phyloP scores from a whole-genome alignment of 345 rosid genomes.

The Ceriops tagal region DNA sequence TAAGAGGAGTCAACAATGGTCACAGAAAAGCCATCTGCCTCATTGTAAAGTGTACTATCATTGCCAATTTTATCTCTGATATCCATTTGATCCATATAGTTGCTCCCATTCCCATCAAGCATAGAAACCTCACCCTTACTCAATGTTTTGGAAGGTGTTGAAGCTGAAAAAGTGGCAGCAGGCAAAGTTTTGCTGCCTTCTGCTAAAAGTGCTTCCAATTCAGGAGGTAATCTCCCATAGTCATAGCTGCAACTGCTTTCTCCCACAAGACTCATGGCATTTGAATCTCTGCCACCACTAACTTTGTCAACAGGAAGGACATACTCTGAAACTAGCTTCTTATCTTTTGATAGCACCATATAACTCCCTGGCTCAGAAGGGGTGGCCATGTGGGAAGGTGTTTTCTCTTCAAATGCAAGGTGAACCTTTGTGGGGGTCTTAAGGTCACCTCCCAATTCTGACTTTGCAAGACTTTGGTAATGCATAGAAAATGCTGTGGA shows the following conservation, averaged over 20 bases:
- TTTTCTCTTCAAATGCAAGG: conserved; percentile 48
- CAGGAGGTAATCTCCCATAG: conserved; percentile 67
- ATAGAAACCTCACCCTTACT: conserved; percentile 19
- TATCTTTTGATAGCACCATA: conserved; percentile 55
- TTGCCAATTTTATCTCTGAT: conserved; percentile 14
- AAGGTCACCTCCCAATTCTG: conserved; percentile 58
- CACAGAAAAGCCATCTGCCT: conserved; percentile 24
- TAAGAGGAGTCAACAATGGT: conserved; percentile 14
- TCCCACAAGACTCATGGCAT: conserved; percentile 86
- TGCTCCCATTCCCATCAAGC: conserved; percentile 18
- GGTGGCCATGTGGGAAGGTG: conserved; percentile 37
- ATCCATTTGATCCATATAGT: conserved; percentile 17
- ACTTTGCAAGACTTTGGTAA: conserved; percentile 69
- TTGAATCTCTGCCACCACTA: conserved; percentile 69
- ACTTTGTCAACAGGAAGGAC: conserved; percentile 31
- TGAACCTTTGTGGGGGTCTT: conserved; percentile 40
- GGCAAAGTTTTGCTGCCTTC: conserved; percentile 40
- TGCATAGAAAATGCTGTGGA: conserved; percentile 92
- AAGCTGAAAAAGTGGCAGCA: conserved; percentile 24
- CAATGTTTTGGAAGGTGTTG: conserved; percentile 13
- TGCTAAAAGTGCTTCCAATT: conserved; percentile 63
- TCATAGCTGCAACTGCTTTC: conserved; percentile 54
- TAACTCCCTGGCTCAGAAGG: conserved; percentile 52
- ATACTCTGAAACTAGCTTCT: conserved; percentile 38
- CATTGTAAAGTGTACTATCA: conserved; percentile 23